A percentile compares a stretch with the other conserved stretches of the same genome.
Conservation (phyloP, 176 grass and related monocot genomes). For the Oryza australiensis region DNA sequence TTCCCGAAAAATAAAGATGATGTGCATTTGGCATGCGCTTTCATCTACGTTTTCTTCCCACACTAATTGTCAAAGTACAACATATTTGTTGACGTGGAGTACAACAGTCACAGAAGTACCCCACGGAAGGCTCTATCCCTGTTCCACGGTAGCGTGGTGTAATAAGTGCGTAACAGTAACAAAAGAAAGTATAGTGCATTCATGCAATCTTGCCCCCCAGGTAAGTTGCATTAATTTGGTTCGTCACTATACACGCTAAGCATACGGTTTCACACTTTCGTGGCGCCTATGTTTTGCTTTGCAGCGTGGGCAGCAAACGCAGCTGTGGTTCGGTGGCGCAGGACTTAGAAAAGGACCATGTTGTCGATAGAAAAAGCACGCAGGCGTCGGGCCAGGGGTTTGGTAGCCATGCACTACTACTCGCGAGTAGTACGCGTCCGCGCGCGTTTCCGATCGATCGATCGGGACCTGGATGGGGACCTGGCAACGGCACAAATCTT, state of each 20-base stretch:
- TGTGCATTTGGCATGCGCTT: background rate
- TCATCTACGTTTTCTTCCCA: background rate
- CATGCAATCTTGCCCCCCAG: background rate
- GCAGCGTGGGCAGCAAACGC: background rate
- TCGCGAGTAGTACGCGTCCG: background rate
- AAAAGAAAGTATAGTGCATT: background rate
- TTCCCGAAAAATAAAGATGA: background rate
- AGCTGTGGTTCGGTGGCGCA: slow-evolving; percentile 30
- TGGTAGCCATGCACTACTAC: background rate
- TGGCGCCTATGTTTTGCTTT: slow-evolving; percentile 25
- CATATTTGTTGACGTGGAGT: background rate
- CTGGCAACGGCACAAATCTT: slow-evolving; percentile 35
- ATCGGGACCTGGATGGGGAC: slow-evolving; percentile 22
- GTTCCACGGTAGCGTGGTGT: too few relatives aligned
- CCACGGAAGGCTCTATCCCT: background rate
- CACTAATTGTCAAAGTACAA: background rate
- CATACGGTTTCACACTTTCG: background rate
- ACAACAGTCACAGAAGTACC: background rate
- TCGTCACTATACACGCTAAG: background rate
- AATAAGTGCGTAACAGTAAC: background rate
- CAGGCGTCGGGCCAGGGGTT: slow-evolving; percentile 1
- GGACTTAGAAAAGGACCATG: slow-evolving; percentile 1
- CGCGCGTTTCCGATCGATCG: background rate
- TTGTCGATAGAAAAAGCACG: slow-evolving; percentile 6
- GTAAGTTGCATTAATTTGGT: too few relatives aligned